A percentile compares a stretch with the other conserved stretches of the same genome.
Conservation (phyloP, 768 basidiomycete species). For the Trametes villosa region DNA sequence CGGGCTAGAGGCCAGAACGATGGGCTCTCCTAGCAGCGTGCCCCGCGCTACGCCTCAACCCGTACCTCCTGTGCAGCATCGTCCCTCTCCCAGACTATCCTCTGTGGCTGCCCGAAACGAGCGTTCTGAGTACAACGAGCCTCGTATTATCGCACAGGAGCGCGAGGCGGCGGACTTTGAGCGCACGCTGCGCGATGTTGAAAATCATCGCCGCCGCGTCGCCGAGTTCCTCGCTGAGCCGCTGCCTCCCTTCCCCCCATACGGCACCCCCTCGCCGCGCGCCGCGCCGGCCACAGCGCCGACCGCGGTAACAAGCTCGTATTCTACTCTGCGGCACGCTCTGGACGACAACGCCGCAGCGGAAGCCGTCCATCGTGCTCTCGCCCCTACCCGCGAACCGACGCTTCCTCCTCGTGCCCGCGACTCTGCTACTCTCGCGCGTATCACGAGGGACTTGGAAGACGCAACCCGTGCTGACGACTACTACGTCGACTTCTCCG, state of each 20-base stretch:
- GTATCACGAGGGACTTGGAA: background rate
- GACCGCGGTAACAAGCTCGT: background rate
- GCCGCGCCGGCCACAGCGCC: background rate
- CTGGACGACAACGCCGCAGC: constrained; percentile 9
- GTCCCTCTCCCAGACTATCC: background rate
- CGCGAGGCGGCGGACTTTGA: background rate
- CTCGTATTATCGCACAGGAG: background rate
- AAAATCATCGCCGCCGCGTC: constrained; percentile 7
- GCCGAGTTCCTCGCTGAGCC: constrained; percentile 9
- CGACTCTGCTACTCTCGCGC: background rate
- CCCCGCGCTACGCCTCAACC: background rate
- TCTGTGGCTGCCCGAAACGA: background rate
- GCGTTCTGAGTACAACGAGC: background rate
- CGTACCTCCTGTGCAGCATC: background rate
- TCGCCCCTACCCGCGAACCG: background rate
- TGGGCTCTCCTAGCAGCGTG: background rate
- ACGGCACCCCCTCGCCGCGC: too few species aligned
- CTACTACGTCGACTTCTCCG: too few species aligned
- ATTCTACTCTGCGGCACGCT: constrained; percentile 18
- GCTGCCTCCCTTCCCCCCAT: background rate
- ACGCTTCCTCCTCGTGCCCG: background rate
- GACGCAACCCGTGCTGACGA: background rate
- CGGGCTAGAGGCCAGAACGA: background rate
- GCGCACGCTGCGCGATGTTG: constrained; percentile 12
- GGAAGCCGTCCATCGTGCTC: background rate